Evolutionary conservation across 257 asterid genomes (phyloP), one percentile per base, ranked within the genome.

Genomic region (Solanum phureja): DNA sequence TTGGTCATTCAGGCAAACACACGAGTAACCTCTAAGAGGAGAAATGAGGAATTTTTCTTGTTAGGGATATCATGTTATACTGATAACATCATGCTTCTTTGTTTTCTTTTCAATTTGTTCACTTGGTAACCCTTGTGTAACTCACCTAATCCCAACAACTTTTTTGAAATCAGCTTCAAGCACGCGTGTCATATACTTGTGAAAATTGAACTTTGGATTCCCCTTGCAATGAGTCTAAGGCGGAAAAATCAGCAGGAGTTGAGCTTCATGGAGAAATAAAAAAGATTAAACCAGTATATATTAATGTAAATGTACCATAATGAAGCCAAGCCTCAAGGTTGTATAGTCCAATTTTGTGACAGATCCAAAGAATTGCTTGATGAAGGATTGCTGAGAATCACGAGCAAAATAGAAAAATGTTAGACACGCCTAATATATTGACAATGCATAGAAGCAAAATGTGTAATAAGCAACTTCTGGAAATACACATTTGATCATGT

Each of bases 111-210:
- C 27, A 72, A 21, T 85, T 52, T 49, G 40, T 27, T 44, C 38
- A 79, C 66, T 79, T 68, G 34, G 74, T 68, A 6, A 27, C 21
- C 37, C 0, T 69, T 29, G 86, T 49, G 13, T 14, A 38, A 68
- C 37, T 89, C 87, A 88, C 91, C 91, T 91, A 58, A 91, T 91
- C 31, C 93, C 93, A 31, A 91, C 93, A 52, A 91, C 93, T 88
- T 86, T 91, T 79, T 86, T 91, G 42, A 88, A 91, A 85, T 91
- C 93, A 4, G 89, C 90, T 88, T 91, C 93, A 60, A 89, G 88
- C 40, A 90, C 93, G 66, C 91, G 89, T 14, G 87, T 90, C 88
- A 91, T 89, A 81, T 89, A 91, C 88, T 88, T 91, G 89, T 91
- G 87, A 68, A 91, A 91, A 60, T 89, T 69, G 72, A 86, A 91